These are phyloP conservation scores for Monotropa hypopitys DNA, from an alignment of 179 eudicot species.

Conservation along the genomic window DNA sequence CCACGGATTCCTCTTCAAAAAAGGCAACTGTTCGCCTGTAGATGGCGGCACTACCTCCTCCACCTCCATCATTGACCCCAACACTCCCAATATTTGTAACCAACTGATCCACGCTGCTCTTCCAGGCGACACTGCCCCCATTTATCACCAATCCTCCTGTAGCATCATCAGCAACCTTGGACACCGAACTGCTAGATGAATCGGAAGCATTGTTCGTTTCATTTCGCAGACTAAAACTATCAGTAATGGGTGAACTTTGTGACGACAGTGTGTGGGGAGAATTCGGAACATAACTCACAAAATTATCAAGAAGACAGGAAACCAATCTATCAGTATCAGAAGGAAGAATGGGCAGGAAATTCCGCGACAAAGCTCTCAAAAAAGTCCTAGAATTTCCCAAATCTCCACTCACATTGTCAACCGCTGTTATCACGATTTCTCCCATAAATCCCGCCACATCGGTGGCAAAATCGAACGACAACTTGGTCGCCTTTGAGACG, in stretches of 20 bases:
- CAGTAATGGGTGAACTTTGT: constrained; percentile 66
- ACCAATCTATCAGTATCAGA: constrained; percentile 48
- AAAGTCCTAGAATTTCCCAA: constrained; percentile 40
- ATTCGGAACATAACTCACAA: constrained; percentile 25
- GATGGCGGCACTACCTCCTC: constrained; percentile 17
- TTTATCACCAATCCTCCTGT: constrained; percentile 36
- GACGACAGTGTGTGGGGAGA: constrained; percentile 42
- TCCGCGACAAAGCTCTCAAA: constrained; percentile 51
- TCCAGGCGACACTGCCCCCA: constrained; percentile 39
- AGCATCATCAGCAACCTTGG: constrained; percentile 36
- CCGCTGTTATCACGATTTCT: constrained; percentile 36
- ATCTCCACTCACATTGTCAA: constrained; percentile 26
- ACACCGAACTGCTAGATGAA: constrained; percentile 41
- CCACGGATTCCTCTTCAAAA: constrained; percentile 74
- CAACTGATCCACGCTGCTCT: constrained; percentile 31
- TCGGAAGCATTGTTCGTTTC: constrained; percentile 39
- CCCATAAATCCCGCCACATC: constrained; percentile 61
- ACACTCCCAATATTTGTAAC: constrained; percentile 26
- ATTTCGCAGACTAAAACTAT: constrained; percentile 32
- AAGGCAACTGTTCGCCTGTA: constrained; percentile 28
- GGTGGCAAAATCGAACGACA: constrained; percentile 37
- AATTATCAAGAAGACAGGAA: constrained; percentile 39
- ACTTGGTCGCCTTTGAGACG: constrained; percentile 41
- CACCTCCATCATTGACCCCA: constrained; percentile 28
- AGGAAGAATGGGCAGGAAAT: constrained; percentile 41